These are phyloP conservation scores for Setomelanomma holmii DNA, from an alignment of 2,329 filamentous ascomycete genomes.

Conservation along the genomic window DNA sequence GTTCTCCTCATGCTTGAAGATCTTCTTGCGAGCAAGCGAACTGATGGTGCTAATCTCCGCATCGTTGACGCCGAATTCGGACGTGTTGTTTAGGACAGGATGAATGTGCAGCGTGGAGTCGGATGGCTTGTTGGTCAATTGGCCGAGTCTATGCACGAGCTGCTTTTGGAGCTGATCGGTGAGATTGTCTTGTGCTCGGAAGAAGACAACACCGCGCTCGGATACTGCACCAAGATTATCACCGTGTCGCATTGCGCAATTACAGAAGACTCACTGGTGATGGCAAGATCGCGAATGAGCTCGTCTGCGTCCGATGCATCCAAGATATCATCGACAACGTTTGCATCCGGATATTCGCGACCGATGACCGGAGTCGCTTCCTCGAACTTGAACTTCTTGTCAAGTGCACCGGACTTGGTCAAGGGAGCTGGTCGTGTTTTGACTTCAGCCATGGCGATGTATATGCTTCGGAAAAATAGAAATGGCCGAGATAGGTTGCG, in stretches of 20 bases:
- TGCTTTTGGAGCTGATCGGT: conserved; percentile 61
- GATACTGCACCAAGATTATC: conserved; percentile 35
- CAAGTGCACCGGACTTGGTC: conserved; percentile 19
- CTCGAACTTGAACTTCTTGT: conserved; percentile 20
- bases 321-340: conserved; percentile 67
- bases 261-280: conserved; percentile 28
- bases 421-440: conserved; percentile 9
- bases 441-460: background rate
- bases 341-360: conserved; percentile 64
- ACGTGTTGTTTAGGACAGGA: conserved; percentile 53
- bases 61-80: conserved; percentile 37
- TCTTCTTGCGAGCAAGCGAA: conserved; percentile 37
- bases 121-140: conserved; percentile 56
- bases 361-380: conserved; percentile 70
- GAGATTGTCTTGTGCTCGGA: conserved; percentile 59
- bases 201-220: conserved; percentile 62
- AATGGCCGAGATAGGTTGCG: background rate
- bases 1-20: conserved; percentile 24
- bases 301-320: conserved; percentile 68
- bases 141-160: conserved; percentile 58
- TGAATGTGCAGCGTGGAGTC: conserved; percentile 67
- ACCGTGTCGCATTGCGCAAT: too few species aligned
- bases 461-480: background rate
- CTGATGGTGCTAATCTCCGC: conserved; percentile 47
- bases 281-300: conserved; percentile 68